Base-by-base conservation (phyloP, 352 stramenopile species). In the Globisporangium sylvaticum region DNA sequence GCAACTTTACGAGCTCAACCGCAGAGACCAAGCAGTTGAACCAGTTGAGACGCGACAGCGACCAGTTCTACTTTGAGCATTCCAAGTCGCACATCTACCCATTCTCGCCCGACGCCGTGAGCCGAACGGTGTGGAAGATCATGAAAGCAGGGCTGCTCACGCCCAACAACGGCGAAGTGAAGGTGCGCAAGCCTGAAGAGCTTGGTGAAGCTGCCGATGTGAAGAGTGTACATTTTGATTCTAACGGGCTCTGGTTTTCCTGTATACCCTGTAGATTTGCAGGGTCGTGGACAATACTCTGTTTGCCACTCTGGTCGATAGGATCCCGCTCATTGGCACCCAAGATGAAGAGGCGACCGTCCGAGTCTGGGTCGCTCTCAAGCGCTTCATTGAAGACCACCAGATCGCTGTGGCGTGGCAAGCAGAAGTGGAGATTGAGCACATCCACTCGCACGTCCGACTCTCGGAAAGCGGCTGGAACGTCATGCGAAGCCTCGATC, bases 1-100 rank as follows among this genome's bases (percentile, higher is more conserved):
- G 56, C 4, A 32, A 50, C 24, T 74, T 80, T 22, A 56, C 72
- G 44, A 62, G 58, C 18, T 20, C 53, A 6, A 65, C 66, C 12
- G 5, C 24, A 37, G 29, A 34, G 44, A 12, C 50, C 7, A 52
- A 65, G 27, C 42, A 12, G 5, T 10, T 6, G 6, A 29, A 18
- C 53, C 25, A 24, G 5, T 6, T 58, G 15, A 20, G 10, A 37
- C 29, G 14, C 52, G 25, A 37, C 9, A 6, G 25, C 25, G 15
- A 37, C 25, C 12, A 20, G 5, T 20, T 58, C 53, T 58, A 39
- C 53, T 58, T 58, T 58, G 53, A 58, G 15, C 53, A 58, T 15
- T 18, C 15, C 12, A 58, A n/a, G 3, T 1, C 53, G 15, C 53
- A 39, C 25, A 12, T 39, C 53, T 39, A 24, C 27, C 53, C 53